Percentiles rank a stretch among this genome's conserved stretches.
Evolutionary conservation across 192 early-diverging fungal genomes (phyloP).

Genomic region (Coemansia sp.): DNA sequence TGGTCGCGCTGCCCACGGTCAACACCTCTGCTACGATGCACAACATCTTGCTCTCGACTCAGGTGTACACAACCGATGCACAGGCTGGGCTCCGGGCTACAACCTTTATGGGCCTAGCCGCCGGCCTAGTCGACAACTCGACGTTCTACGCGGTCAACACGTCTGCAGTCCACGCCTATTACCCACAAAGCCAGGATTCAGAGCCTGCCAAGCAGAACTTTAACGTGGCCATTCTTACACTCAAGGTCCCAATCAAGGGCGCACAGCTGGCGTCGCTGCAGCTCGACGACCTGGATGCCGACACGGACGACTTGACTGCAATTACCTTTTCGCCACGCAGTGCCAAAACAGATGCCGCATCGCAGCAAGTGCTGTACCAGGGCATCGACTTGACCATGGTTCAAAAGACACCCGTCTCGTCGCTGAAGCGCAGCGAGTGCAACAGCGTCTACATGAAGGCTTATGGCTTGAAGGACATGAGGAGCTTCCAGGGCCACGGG

Average conservation of each 20-base stretch:
- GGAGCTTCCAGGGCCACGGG: slow-evolving; percentile 40
- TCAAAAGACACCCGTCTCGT: slow-evolving; percentile 16
- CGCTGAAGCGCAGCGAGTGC: slow-evolving; percentile 31
- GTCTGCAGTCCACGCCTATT: slow-evolving; percentile 44
- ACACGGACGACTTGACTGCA: slow-evolving; percentile 15
- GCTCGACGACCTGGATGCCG: slow-evolving; percentile 34
- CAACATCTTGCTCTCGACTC: slow-evolving; percentile 41
- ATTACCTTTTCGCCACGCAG: slow-evolving; percentile 27
- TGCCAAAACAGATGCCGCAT: slow-evolving; percentile 30
- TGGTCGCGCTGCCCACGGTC: slow-evolving; percentile 37
- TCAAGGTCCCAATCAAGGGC: slow-evolving; percentile 23
- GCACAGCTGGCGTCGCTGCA: slow-evolving; percentile 20
- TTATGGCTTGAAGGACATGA: slow-evolving; percentile 37
- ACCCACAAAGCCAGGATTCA: slow-evolving; percentile 42
- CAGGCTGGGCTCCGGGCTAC: slow-evolving; percentile 31
- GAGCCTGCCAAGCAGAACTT: slow-evolving; percentile 38
- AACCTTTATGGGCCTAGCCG: slow-evolving; percentile 40
- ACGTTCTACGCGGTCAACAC: slow-evolving; percentile 39
- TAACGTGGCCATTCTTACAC: slow-evolving; percentile 45
- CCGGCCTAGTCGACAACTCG: slow-evolving; percentile 38
- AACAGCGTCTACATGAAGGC: slow-evolving; percentile 29
- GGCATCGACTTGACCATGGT: slow-evolving; percentile 45
- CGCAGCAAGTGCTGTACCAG: slow-evolving; percentile 31
- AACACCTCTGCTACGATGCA: slow-evolving; percentile 41
- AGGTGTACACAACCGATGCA: slow-evolving; percentile 22